phyloP scores from a whole-genome alignment of 139 green algal genomes.

The Nannochloris sp. region DNA sequence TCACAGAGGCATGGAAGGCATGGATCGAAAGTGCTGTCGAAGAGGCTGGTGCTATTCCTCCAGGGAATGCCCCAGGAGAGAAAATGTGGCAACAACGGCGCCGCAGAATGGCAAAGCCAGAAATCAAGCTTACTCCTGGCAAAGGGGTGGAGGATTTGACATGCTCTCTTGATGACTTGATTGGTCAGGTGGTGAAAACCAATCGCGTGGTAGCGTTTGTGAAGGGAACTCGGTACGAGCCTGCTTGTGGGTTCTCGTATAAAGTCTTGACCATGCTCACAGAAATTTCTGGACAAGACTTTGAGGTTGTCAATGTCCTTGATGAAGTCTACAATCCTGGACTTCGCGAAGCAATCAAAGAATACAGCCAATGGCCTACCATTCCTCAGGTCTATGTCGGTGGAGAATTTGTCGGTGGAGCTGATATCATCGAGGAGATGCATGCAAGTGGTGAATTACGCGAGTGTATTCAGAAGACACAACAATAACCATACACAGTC shows the following conservation, averaged over 20 bases:
- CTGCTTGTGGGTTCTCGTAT: conserved; percentile 84
- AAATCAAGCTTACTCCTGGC: conserved; percentile 70
- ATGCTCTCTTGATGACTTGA: conserved; percentile 53
- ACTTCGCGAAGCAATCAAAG: conserved; percentile 86
- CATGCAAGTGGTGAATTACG: conserved; percentile 43
- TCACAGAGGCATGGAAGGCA: conserved; percentile 72
- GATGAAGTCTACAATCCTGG: conserved; percentile 82
- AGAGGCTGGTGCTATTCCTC: conserved; percentile 56
- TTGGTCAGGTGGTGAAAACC: conserved; percentile 70
- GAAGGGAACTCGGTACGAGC: conserved; percentile 78
- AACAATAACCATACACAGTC: not conserved
- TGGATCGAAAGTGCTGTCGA: conserved; percentile 69
- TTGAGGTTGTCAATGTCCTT: conserved; percentile 84
- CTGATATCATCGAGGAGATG: conserved; percentile 88
- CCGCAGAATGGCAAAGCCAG: conserved; percentile 33
- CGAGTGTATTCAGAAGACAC: not conserved
- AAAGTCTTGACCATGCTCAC: conserved; percentile 72
- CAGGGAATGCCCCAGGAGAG: conserved; percentile 64
- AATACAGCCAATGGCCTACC: conserved; percentile 88
- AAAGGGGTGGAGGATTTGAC: conserved; percentile 69
- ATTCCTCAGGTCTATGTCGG: conserved; percentile 86
- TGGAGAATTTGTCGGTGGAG: conserved; percentile 88
- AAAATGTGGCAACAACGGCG: conserved; percentile 51
- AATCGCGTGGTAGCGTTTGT: conserved; percentile 83
- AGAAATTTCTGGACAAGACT: conserved; percentile 17